Evolutionary conservation across 2,329 filamentous ascomycete species (phyloP), one percentile per base, ranked within the genome.

Genomic region (Phialophora macrospora): DNA sequence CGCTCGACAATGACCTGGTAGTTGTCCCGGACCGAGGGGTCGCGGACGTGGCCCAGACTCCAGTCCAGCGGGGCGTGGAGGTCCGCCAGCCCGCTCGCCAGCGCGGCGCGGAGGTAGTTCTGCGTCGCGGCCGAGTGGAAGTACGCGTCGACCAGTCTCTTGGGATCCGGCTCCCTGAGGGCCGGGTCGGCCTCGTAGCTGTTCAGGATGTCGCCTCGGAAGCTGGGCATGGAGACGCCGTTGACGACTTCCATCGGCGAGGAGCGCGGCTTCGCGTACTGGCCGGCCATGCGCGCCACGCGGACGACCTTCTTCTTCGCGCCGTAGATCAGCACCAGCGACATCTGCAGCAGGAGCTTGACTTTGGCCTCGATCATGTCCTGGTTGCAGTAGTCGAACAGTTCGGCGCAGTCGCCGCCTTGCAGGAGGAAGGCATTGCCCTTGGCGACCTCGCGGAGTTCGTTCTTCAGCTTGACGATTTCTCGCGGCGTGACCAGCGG

Each of bases 301-400:
- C 95, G 88, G 55, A 99, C 92, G 3, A 99, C 93, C 5, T 91
- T 91, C 74, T 89, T 88, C 73, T 89, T 88, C 26, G 84, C 83
- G 44, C 81, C 95, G 90, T 93, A 97, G 77, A 98, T 93, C 66
- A 99, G 84, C 0, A 99, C 92, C 72, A 99, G 81, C 71, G 92
- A 96, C 94, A 99, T 98, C 80, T 99, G 95, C 66, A 99, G 82
- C 32, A 99, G 85, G 28, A 99, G 86, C 81, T 98, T 98, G 78
- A 98, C 92, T 83, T 98, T 99, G 69, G 92, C 90, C 80, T 98
- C 93, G 72, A 99, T 97, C 70, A 91, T 90, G 14, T 86, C 85
- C 76, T 93, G 90, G 73, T 91, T 89, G 79, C 95, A 99, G 82
- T 99, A 99, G 78, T 95, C 92, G 75, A 99, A 99, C 9, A 98